phyloP scores from a whole-genome alignment of 2,329 filamentous ascomycete species.

The Paecilomyces formosus region DNA sequence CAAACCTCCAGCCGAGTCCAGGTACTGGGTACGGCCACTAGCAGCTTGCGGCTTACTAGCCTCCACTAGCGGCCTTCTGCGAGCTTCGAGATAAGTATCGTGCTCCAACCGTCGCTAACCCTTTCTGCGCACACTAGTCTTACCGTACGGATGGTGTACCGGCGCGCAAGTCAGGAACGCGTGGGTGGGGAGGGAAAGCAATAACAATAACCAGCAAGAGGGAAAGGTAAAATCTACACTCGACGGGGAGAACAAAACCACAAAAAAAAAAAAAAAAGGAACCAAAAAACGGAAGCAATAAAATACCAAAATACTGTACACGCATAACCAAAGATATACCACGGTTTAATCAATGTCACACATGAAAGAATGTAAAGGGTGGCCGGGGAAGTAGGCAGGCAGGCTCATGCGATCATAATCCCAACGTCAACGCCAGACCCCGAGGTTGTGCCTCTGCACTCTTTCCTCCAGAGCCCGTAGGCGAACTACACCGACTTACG shows the following conservation, averaged over 20 bases:
- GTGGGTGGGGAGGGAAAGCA: neutral
- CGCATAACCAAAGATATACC: too few relatives aligned
- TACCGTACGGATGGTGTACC: constrained; percentile 2
- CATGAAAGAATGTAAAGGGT: neutral
- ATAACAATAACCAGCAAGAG: neutral
- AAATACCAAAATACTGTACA: too few relatives aligned
- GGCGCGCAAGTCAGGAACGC: constrained; percentile 10
- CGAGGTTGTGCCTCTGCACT: neutral
- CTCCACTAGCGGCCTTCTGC: neutral
- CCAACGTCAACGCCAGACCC: neutral
- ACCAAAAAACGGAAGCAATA: neutral
- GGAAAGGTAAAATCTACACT: neutral
- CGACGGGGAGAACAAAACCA: too few relatives aligned
- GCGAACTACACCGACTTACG: neutral
- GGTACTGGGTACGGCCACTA: constrained; percentile 1
- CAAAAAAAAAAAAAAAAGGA: neutral
- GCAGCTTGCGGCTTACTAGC: neutral
- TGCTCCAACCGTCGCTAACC: neutral
- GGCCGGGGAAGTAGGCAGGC: neutral
- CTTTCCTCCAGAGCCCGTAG: neutral
- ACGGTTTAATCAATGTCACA: too few relatives aligned
- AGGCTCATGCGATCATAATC: neutral
- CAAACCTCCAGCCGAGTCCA: constrained; percentile 1
- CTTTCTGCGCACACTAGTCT: neutral
- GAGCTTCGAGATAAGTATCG: neutral